A percentile compares a stretch with the other conserved stretches of the same genome.
phyloP scores from a whole-genome alignment of 1,284 basidiomycete species.

The Farysia itapuensis region DNA sequence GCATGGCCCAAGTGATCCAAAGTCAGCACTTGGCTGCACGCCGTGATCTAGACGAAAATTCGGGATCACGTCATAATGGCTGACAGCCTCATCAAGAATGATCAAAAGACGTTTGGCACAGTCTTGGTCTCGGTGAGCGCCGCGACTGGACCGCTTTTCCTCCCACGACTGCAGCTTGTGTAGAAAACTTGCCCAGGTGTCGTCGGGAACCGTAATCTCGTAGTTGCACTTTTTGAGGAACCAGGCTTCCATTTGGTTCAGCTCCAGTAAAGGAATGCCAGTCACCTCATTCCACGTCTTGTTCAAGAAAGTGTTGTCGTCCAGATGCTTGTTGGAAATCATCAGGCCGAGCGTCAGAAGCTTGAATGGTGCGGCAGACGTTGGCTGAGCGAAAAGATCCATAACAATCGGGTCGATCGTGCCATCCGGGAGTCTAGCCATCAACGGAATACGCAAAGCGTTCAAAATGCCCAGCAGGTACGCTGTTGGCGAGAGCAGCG shows the following conservation, averaged over 20 bases:
- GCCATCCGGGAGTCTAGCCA: constrained; percentile 33
- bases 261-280: constrained; percentile 54
- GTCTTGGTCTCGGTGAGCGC: constrained; percentile 30
- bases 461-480: constrained; percentile 53
- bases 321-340: constrained; percentile 60
- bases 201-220: constrained; percentile 49
- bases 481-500: constrained; percentile 52
- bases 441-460: constrained; percentile 42
- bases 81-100: constrained; percentile 40
- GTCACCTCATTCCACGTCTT: constrained; percentile 60
- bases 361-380: constrained; percentile 55
- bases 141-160: constrained; percentile 26
- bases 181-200: constrained; percentile 51
- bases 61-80: constrained; percentile 32
- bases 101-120: constrained; percentile 34
- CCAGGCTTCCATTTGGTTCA: constrained; percentile 56
- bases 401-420: constrained; percentile 40
- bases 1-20: neutral
- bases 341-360: constrained; percentile 55
- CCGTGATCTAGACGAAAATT: constrained; percentile 17
- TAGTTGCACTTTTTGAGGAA: constrained; percentile 54
- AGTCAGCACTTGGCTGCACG: neutral
- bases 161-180: constrained; percentile 39
- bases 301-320: constrained; percentile 59
- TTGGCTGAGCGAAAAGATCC: constrained; percentile 54